Base-by-base conservation (phyloP, 2,329 filamentous ascomycete genomes). In the Botryotinia calthae region DNA sequence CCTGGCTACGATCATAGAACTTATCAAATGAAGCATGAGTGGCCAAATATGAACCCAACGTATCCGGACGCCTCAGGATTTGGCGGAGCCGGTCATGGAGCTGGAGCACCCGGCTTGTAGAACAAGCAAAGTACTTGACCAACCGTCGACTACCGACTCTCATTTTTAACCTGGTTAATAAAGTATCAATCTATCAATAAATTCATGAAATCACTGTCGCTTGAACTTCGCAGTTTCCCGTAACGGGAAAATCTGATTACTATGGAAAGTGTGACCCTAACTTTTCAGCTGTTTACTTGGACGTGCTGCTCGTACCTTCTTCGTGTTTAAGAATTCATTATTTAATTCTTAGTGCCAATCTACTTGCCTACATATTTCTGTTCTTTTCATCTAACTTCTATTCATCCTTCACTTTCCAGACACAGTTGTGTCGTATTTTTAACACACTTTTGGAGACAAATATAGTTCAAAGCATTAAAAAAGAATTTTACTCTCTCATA, bases 1-100 rank as follows among this genome's bases (percentile, higher is more conserved):
- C 68, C 74, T 42, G 70, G 66, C 1, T 79, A 76, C 65, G 78
- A 78, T 40, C 75, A 75, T n/a, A 73, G 75, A 46, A 74, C 73
- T 42, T 76, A 74, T 37, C 61, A 76, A 25, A 74, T 73, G 44
- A 62, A 67, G 25, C 73, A 75, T n/a, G 75, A 76, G 22, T 78
- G 77, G 76, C 51, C 74, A 9, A 75, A 74, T 64, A 75, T 74
- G 72, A 74, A 74, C 25, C 42, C 67, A 2, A 68, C 71, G 25
- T 78, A 75, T 67, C 48, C 69, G 18, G 69, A 73, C 61, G 31
- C 67, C 10, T 63, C 77, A 34, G 73, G 74, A 63, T 74, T 71
- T 22, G 74, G 74, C 4, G 68, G 75, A 69, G 73, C 70, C 7
- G 74, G 75, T 2, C 48, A 56, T 58, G 67, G 68, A 31, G 56